phyloP scores from a whole-genome alignment of 192 early-diverging fungal genomes.

The Mortierella antarctica region DNA sequence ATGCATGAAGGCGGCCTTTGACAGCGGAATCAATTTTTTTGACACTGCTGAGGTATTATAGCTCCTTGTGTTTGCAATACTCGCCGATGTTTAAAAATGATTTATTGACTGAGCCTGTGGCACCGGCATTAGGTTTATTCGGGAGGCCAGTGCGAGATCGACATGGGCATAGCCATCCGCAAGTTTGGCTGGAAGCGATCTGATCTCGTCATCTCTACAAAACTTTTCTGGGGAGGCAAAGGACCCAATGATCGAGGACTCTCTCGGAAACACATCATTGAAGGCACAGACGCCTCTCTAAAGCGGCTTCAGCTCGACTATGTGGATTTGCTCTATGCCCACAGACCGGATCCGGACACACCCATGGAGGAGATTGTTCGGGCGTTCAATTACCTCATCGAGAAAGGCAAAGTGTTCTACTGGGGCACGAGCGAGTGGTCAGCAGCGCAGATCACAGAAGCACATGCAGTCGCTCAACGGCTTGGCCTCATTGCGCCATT shows the following conservation, averaged over 20 bases:
- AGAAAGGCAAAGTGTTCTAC: slow-evolving; percentile 83
- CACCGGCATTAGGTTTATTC: slow-evolving; percentile 39
- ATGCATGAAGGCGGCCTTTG: slow-evolving; percentile 75
- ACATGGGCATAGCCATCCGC: slow-evolving; percentile 83
- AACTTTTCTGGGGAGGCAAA: slow-evolving; percentile 78
- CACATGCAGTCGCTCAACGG: slow-evolving; percentile 72
- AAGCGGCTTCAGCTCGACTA: slow-evolving; percentile 79
- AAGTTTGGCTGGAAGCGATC: slow-evolving; percentile 78
- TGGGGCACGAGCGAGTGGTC: slow-evolving; percentile 91
- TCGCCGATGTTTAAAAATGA: not conserved
- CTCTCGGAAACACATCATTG: slow-evolving; percentile 87
- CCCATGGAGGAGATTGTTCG: slow-evolving; percentile 92
- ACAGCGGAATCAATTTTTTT: slow-evolving; percentile 85
- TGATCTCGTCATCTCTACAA: slow-evolving; percentile 83
- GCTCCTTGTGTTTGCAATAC: not conserved
- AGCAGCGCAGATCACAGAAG: slow-evolving; percentile 79
- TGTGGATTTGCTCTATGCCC: slow-evolving; percentile 86
- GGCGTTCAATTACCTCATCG: slow-evolving; percentile 85
- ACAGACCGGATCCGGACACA: slow-evolving; percentile 77
- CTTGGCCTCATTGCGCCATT: slow-evolving; percentile 77
- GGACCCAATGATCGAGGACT: slow-evolving; percentile 85
- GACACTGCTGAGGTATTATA: slow-evolving; percentile 69
- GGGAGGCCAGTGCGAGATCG: slow-evolving; percentile 77
- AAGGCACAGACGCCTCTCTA: slow-evolving; percentile 80
- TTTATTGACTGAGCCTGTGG: too few species aligned